Base-by-base conservation (phyloP, 2,329 filamentous ascomycete genomes). In the Neopestalotiopsis clavispora region DNA sequence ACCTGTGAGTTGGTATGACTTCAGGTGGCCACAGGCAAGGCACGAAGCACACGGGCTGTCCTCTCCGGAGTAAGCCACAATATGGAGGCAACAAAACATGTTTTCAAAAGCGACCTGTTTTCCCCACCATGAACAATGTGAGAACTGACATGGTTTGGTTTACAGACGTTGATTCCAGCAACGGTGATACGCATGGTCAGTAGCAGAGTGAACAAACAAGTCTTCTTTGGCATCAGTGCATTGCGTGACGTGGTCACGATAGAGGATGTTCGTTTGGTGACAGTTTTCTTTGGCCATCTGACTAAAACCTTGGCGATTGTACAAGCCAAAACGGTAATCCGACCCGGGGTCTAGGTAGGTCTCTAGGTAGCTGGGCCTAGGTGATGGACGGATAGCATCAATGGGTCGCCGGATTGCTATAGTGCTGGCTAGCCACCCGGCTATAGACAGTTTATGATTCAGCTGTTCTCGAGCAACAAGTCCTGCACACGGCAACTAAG, bases 11-110 rank as follows among this genome's bases (percentile, higher is more conserved):
- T 28, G 23, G 23, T 28, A 28, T 60, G 13, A 60, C 56, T 30
- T 67, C 34, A 56, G 52, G 58, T 57, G 52, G n/a, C 34, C 38
- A 59, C 32, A 67, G 52, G 64, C 28, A 66, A 67, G 65, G 65
- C 58, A 59, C 65, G 23, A 20, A 17, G 23, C 28, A 28, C 14
- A 20, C 14, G 30, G 32, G n/a, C 56, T 20, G 20, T 45, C 45
- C 49, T 17, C 23, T 56, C 45, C 45, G 45, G 57, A 60, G 30
- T 9, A 30, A 17, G 57, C 57, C 32, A 60, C 57, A 30, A 60
- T 20, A 60, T 34, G 28, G 32, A 60, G 30, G 45, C 45, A 52
- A 52, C 45, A 52, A 52, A 52, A 52, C 5, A 52, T 52, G n/a
- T 52, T 52, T 52, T 52, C 17, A 17, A 52, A 52, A 17, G 17